Evolutionary conservation across 371 early-diverging fungal species (phyloP), one percentile per base, ranked within the genome.

Genomic region (Rhizopus microsporus): DNA sequence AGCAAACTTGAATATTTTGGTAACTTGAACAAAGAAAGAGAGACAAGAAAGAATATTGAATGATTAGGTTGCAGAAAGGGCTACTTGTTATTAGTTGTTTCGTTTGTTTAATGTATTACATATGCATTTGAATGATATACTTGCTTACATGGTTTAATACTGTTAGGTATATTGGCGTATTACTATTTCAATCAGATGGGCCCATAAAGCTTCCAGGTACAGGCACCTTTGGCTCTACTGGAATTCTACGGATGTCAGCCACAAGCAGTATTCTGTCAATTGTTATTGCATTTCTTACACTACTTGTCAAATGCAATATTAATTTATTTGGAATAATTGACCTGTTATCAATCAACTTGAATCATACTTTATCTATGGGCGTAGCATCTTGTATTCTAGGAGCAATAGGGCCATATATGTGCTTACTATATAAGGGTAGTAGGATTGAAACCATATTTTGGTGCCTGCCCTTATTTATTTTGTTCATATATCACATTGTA

Each of bases 1-100:
- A 42, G 68, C 72, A 33, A 71, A 71, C 34, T 40, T 56, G 13
- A 48, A 52, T 7, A 70, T 70, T 8, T 60, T 63, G 49, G 70
- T 62, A 62, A 46, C n/a, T 33, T 23, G 23, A 23, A 23, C 23
- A 23, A 23, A 23, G 23, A 23, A 23, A 23, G 23, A 23, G 23
- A 23, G 23, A 23, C 23, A 23, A 23, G 23, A 10, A 43, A 43
- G 6, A 43, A 23, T 12, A 46, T 7, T 3, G 29, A 46, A 16
- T 23, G 4, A 6, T 15, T 50, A 12, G 12, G 1, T 31, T 43
- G 17, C 29, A 16, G 30, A 13, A 48, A 42, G 38, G 51, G 6
- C 33, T 58, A 10, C 16, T 49, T 9, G 50, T 49, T 12, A 46
- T 37, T 15, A 8, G 15, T n/a, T 32, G 50, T 7, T 32, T 49